phyloP scores from a whole-genome alignment of 768 basidiomycete species.

The Termitomyces sp. region DNA sequence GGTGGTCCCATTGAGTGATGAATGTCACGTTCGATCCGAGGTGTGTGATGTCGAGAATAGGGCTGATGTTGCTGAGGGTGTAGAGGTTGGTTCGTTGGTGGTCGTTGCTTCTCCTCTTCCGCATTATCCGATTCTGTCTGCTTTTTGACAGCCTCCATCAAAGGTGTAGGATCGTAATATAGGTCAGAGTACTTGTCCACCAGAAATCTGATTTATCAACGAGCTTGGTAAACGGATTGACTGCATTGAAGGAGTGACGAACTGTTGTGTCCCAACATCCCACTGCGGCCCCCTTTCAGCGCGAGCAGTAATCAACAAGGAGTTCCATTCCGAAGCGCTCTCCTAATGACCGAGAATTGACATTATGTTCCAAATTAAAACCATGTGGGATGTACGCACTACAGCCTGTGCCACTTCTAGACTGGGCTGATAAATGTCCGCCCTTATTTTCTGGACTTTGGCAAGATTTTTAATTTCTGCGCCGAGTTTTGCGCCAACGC shows the following conservation, averaged over 20 bases:
- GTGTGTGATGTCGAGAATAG: slow-evolving; percentile 25
- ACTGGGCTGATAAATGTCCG: slow-evolving; percentile 59
- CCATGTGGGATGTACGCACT: slow-evolving; percentile 34
- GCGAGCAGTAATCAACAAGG: slow-evolving; percentile 67
- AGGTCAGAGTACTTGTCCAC: slow-evolving; percentile 68
- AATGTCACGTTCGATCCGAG: slow-evolving; percentile 23
- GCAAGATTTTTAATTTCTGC: slow-evolving; percentile 54
- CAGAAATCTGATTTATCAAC: slow-evolving; percentile 47
- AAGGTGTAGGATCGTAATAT: slow-evolving; percentile 65
- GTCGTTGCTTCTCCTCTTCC: slow-evolving; percentile 28
- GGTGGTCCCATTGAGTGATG: slow-evolving; percentile 22
- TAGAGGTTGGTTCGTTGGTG: slow-evolving; percentile 19
- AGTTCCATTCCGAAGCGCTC: slow-evolving; percentile 85
- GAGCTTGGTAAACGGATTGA: neutral
- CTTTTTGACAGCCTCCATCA: slow-evolving; percentile 48
- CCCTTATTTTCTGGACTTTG: slow-evolving; percentile 38
- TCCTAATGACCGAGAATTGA: slow-evolving; percentile 33
- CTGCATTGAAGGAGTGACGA: slow-evolving; percentile 21
- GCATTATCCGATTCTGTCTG: slow-evolving; percentile 37
- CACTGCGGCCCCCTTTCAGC: slow-evolving; percentile 83
- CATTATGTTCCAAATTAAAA: neutral
- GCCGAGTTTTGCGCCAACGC: slow-evolving; percentile 58
- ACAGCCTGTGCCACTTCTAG: slow-evolving; percentile 62
- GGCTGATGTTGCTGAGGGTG: slow-evolving; percentile 23
- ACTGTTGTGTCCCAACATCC: slow-evolving; percentile 87